Percentiles rank a stretch among this genome's conserved stretches.
phyloP scores from a whole-genome alignment of 768 basidiomycete genomes.

The Rhodotorula babjevae region DNA sequence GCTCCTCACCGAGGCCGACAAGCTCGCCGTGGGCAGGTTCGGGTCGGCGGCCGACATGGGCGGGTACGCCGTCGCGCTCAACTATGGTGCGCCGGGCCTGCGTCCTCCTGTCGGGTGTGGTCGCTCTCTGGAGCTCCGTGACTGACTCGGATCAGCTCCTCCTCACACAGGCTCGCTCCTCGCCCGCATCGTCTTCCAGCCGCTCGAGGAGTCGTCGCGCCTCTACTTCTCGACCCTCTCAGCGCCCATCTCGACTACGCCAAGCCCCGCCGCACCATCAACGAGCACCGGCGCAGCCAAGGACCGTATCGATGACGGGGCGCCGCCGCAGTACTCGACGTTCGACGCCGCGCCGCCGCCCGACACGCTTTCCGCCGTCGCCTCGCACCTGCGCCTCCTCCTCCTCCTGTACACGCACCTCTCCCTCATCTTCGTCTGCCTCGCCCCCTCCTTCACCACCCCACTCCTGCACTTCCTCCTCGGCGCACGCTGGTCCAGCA shows the following conservation, averaged over 20 bases:
- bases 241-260: background rate
- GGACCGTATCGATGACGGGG: too few species aligned
- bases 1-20: constrained; percentile 90
- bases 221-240: constrained; percentile 72
- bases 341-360: background rate
- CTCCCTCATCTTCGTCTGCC: constrained; percentile 58
- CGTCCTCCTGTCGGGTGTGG: background rate
- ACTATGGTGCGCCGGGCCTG: constrained; percentile 65
- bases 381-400: constrained; percentile 56
- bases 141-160: background rate
- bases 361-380: constrained; percentile 6
- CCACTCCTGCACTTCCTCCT: constrained; percentile 66
- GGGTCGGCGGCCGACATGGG: constrained; percentile 83
- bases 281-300: background rate
- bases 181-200: constrained; percentile 88
- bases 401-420: constrained; percentile 35
- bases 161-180: constrained; percentile 69
- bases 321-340: background rate
- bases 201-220: constrained; percentile 85
- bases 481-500: constrained; percentile 54
- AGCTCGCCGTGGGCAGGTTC: constrained; percentile 75
- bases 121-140: background rate
- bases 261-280: background rate
- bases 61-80: constrained; percentile 89
- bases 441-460: constrained; percentile 70